Percentiles rank a stretch among this genome's conserved stretches.
Evolutionary conservation across 2,329 filamentous ascomycete genomes (phyloP).

Genomic region (Fusarium domesticum): DNA sequence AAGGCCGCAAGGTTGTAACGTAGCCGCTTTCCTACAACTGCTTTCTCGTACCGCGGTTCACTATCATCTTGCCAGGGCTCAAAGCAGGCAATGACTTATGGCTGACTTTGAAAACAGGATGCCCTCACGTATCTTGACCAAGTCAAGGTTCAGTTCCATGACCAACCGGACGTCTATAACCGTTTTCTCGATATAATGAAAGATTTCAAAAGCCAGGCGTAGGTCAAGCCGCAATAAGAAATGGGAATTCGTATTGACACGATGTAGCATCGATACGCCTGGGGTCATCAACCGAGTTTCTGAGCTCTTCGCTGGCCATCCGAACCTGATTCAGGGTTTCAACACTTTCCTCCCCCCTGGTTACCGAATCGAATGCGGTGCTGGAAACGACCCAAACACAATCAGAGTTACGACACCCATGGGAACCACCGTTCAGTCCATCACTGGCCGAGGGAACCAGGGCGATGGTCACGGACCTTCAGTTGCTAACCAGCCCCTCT

Average conservation of each 20-base stretch:
- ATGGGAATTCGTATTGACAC: slow-evolving; percentile 26
- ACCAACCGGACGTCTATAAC: slow-evolving; percentile 97
- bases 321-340: slow-evolving; percentile 93
- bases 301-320: slow-evolving; percentile 91
- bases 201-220: slow-evolving; percentile 97
- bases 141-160: slow-evolving; percentile 96
- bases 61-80: neutral
- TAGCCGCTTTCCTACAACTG: no score
- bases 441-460: slow-evolving; percentile 55
- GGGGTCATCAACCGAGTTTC: slow-evolving; percentile 97
- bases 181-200: slow-evolving; percentile 99
- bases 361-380: slow-evolving; percentile 94
- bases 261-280: slow-evolving; percentile 80
- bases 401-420: slow-evolving; percentile 97
- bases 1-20: no score
- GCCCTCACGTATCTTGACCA: slow-evolving; percentile 96
- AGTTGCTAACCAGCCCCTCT: slow-evolving; percentile 42
- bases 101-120: slow-evolving; percentile 40
- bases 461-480: slow-evolving; percentile 42
- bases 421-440: slow-evolving; percentile 92
- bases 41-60: slow-evolving; percentile 25
- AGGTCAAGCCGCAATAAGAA: slow-evolving; percentile 38
- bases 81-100: slow-evolving; percentile 4
- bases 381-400: slow-evolving; percentile 89
- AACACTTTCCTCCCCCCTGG: slow-evolving; percentile 96